phyloP scores from a whole-genome alignment of 2,329 filamentous ascomycete genomes.

The Talaromyces sp. region DNA sequence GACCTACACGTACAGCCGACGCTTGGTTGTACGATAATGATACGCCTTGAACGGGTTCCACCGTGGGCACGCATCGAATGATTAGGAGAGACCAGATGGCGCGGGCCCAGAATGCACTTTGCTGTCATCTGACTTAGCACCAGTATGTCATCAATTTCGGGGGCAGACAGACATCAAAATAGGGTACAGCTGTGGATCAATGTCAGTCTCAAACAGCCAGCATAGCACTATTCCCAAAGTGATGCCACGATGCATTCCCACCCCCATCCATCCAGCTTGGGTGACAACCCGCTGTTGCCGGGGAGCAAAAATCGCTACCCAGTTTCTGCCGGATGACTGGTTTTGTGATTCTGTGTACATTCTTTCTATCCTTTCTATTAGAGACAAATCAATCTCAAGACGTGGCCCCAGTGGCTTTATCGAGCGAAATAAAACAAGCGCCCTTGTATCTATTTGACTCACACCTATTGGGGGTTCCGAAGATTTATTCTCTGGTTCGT shows the following conservation, averaged over 20 bases:
- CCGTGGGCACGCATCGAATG: constrained; percentile 26
- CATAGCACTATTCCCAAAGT: constrained; percentile 6
- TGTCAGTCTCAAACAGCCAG: constrained; percentile 8
- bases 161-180: background rate
- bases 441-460: constrained; percentile 31
- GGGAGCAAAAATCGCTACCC: constrained; percentile 11
- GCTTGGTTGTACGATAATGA: background rate
- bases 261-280: constrained; percentile 4
- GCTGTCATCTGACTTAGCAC: background rate
- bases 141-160: constrained; percentile 1
- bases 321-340: constrained; percentile 3
- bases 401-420: constrained; percentile 41
- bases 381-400: constrained; percentile 33
- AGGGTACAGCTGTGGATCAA: constrained; percentile 8
- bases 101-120: background rate
- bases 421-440: constrained; percentile 30
- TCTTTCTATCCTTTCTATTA: constrained; percentile 12
- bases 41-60: constrained; percentile 26
- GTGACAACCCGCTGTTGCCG: constrained; percentile 18
- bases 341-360: constrained; percentile 9
- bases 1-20: background rate
- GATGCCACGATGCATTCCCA: constrained; percentile 15
- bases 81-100: constrained; percentile 11
- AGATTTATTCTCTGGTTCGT: constrained; percentile 25
- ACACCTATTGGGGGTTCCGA: constrained; percentile 18